Evolutionary conservation across 306 rosid species (phyloP).

Genomic region (Notholithocarpus densiflorus): DNA sequence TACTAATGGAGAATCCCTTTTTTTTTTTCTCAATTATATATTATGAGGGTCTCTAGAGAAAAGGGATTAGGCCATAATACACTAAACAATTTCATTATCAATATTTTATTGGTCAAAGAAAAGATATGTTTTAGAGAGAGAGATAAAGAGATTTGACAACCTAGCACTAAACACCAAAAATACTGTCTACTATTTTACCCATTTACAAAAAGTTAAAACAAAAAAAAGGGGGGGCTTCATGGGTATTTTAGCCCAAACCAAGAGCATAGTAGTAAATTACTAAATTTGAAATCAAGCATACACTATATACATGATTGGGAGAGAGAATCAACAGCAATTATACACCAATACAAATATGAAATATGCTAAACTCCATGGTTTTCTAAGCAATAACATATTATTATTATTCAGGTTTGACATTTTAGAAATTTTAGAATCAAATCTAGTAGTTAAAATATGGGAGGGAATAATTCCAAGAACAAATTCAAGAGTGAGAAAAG

Average conservation of each 20-base stretch:
- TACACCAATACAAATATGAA: neutral
- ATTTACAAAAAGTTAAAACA: neutral
- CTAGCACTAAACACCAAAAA: neutral
- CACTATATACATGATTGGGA: neutral
- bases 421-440: neutral
- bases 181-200: neutral
- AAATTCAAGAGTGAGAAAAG: neutral
- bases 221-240: neutral
- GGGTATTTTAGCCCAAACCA: neutral
- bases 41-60: slow-evolving; percentile 22
- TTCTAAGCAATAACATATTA: neutral
- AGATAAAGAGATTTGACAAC: slow-evolving; percentile 23
- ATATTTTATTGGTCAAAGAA: slow-evolving; percentile 25
- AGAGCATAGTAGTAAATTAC: neutral
- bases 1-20: slow-evolving; percentile 9
- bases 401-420: neutral
- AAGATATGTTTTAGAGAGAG: slow-evolving; percentile 4
- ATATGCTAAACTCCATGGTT: neutral
- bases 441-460: neutral
- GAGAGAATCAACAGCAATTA: neutral
- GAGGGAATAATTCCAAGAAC: neutral
- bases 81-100: slow-evolving; percentile 37
- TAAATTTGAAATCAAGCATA: neutral
- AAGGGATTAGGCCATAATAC: slow-evolving; percentile 50
- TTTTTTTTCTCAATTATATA: neutral